Base-by-base conservation (phyloP, 257 asterid genomes). In the Solanum arcanum region DNA sequence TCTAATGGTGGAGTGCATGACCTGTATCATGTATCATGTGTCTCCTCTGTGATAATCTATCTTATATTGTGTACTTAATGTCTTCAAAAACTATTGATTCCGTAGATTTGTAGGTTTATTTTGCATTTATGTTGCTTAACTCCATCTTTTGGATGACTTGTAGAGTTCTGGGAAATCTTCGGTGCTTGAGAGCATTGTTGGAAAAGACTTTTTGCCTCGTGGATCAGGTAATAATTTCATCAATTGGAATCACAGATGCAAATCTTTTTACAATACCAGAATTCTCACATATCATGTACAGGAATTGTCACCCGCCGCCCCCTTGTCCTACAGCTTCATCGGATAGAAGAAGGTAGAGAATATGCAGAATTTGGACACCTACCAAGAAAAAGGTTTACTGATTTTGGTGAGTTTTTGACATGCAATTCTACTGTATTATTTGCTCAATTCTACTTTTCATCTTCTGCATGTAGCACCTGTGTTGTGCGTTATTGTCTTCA, bases 141-240 rank as follows among this genome's bases (percentile, higher is more conserved):
- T 13, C 39, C 60, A 11, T 35, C 35, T 84, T 88, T 84, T 73
- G 80, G 62, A 82, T 89, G 91, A 62, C 87, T 80, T 90, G 75
- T 86, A 94, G 98, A 94, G 98, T 91, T 94, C 95, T 68, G 97
- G 98, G 68, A 94, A 93, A 90, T 94, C 98, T 27, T 94, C 98
- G 0, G 98, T 94, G 56, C 95, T 94, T n/a, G 98, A 94, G 87
- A 94, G 98, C 89, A 87, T 91, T 88, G 98, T 94, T 6, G 98
- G 98, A 66, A 94, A 93, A 90, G 97, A 94, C 83, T 94, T 94
- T 85, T 88, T 94, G 91, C 98, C 97, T 87, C 97, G 98, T 89
- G 98, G 98, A 89, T 94, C 98, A 37, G 98, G 97, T 93, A 11
- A 75, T 82, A 46, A 76, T 86, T 86, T n/a, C 78, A 39, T 23